Evolutionary conservation across 2,329 filamentous ascomycete species (phyloP).

Genomic region (Metarhizium rileyi): DNA sequence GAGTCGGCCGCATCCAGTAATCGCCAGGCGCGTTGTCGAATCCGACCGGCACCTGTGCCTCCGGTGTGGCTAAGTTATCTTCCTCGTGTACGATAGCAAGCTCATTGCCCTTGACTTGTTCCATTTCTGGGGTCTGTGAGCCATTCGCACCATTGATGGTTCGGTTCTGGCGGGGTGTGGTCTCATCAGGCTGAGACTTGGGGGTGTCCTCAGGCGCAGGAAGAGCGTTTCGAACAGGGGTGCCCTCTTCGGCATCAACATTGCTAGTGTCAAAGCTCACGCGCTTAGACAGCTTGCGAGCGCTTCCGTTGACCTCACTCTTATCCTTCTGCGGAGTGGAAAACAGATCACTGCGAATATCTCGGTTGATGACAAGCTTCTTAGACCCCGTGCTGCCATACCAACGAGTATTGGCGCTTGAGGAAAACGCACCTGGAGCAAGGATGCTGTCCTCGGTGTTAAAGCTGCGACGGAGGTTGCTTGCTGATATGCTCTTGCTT

Average conservation of each 20-base stretch:
- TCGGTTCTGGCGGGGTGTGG: constrained; percentile 40
- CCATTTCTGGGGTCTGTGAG: constrained; percentile 50
- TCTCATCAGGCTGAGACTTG: constrained; percentile 23
- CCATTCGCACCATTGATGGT: constrained; percentile 28
- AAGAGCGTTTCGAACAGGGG: constrained; percentile 23
- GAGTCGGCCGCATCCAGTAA: constrained; percentile 79
- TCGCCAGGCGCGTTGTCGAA: constrained; percentile 51
- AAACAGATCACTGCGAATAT: constrained; percentile 65
- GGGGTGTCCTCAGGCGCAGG: constrained; percentile 24
- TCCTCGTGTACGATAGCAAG: constrained; percentile 73
- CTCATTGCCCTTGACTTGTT: constrained; percentile 64
- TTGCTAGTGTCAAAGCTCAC: constrained; percentile 79
- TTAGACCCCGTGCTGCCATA: constrained; percentile 67
- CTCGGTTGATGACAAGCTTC: constrained; percentile 85
- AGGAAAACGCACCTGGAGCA: constrained; percentile 73
- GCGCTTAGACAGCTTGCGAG: constrained; percentile 61
- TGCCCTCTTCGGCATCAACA: constrained; percentile 26
- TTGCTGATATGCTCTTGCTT: constrained; percentile 81
- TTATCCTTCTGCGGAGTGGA: constrained; percentile 48
- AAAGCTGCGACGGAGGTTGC: constrained; percentile 73
- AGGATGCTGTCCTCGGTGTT: constrained; percentile 79
- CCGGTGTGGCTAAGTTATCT: constrained; percentile 27
- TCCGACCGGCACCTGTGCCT: constrained; percentile 13
- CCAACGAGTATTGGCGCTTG: constrained; percentile 52
- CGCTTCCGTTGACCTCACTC: constrained; percentile 27